phyloP scores from a whole-genome alignment of 352 stramenopile genomes.

The Phytopythium ostracodes region DNA sequence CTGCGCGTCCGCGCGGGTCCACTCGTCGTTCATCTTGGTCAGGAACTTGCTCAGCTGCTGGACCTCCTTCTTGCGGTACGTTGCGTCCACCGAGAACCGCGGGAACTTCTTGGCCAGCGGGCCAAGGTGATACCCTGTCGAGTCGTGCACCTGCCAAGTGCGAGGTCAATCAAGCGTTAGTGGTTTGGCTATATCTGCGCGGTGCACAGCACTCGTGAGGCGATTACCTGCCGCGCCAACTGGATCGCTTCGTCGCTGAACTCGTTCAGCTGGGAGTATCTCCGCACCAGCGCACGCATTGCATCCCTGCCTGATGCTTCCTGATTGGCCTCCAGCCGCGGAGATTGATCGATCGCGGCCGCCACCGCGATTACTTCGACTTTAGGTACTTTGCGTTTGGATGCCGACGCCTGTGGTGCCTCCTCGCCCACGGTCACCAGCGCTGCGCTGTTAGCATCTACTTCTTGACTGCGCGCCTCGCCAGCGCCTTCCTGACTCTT shows the following conservation, averaged over 20 bases:
- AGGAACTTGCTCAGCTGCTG: conserved; percentile 28
- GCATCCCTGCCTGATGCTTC: conserved; percentile 10
- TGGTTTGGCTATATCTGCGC: not conserved
- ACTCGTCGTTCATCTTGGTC: conserved; percentile 52
- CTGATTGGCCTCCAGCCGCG: not conserved
- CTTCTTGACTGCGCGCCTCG: not conserved
- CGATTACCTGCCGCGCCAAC: conserved; percentile 18
- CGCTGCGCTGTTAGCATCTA: not conserved
- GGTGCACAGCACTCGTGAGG: not conserved
- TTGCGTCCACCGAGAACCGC: conserved; percentile 30
- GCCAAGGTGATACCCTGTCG: conserved; percentile 43
- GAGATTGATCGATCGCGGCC: not conserved
- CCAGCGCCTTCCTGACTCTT: not conserved
- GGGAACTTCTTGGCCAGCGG: conserved; percentile 24
- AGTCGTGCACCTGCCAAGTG: conserved; percentile 24
- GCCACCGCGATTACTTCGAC: too few relatives aligned
- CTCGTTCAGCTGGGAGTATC: conserved; percentile 35
- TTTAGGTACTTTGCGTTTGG: not conserved
- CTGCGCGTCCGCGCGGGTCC: conserved; percentile 34
- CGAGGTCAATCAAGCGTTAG: not conserved
- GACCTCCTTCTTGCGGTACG: conserved; percentile 44
- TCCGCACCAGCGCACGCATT: conserved; percentile 31
- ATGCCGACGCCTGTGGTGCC: not conserved
- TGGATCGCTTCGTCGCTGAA: conserved; percentile 35
- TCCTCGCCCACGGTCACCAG: not conserved